Percentiles rank a stretch among this genome's conserved stretches.
Evolutionary conservation across 495 filamentous ascomycete species (phyloP).

Genomic region (Bathelium albidoporum): DNA sequence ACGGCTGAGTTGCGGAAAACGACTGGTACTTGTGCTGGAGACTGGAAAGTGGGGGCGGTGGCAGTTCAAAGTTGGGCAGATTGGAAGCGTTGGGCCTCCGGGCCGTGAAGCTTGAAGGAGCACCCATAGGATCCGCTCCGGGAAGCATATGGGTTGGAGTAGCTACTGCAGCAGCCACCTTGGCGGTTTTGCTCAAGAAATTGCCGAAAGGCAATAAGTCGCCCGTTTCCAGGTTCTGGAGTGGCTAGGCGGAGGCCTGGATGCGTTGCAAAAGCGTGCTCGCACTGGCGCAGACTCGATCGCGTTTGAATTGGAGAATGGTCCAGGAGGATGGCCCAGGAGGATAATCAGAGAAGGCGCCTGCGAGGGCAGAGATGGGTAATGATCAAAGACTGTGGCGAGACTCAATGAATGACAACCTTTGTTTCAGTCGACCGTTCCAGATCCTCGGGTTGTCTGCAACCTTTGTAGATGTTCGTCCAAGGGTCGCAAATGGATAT

Average conservation of each 20-base stretch:
- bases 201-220: slow-evolving; percentile 20
- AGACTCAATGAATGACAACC: slow-evolving; percentile 2
- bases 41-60: slow-evolving; percentile 25
- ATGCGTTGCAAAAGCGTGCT: slow-evolving; percentile 14
- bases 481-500: background rate
- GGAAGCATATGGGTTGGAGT: slow-evolving; percentile 33
- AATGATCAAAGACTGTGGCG: slow-evolving; percentile 4
- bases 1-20: slow-evolving; percentile 35
- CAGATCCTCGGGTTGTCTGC: background rate
- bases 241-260: slow-evolving; percentile 15
- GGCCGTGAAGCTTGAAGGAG: slow-evolving; percentile 30
- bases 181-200: slow-evolving; percentile 26
- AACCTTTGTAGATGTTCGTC: slow-evolving; percentile 1
- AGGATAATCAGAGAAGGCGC: background rate
- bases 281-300: slow-evolving; percentile 22
- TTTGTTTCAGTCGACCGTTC: background rate
- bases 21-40: slow-evolving; percentile 36
- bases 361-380: slow-evolving; percentile 13
- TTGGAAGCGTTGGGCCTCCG: slow-evolving; percentile 31
- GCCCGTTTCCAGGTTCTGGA: slow-evolving; percentile 21
- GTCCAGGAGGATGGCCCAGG: slow-evolving; percentile 24
- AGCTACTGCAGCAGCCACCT: slow-evolving; percentile 36
- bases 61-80: slow-evolving; percentile 31
- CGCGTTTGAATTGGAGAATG: slow-evolving; percentile 19
- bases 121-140: slow-evolving; percentile 32